Evolutionary conservation across 2,329 filamentous ascomycete genomes (phyloP).

Genomic region (Sclerotinia subarctica): DNA sequence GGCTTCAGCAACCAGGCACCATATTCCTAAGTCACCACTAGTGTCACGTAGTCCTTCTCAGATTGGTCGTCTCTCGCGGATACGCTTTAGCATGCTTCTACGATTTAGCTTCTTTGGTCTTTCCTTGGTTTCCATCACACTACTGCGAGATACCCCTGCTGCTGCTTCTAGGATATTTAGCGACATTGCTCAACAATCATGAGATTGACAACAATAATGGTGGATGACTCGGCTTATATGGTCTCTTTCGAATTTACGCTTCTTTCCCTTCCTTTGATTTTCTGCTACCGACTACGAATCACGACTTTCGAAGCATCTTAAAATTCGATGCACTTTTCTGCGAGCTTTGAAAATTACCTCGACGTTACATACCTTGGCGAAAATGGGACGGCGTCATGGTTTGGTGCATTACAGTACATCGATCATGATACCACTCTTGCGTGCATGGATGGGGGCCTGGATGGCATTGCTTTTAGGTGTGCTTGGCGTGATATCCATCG

Average conservation of each 20-base stretch:
- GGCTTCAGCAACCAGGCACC: background rate
- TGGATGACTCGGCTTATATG: slow-evolving; percentile 7
- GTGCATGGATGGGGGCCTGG: slow-evolving; percentile 14
- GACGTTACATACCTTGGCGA: slow-evolving; percentile 14
- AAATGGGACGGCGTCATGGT: slow-evolving; percentile 16
- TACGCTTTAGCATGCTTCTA: slow-evolving; percentile 11
- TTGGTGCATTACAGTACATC: slow-evolving; percentile 17
- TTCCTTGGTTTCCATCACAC: slow-evolving; percentile 10
- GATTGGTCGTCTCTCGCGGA: slow-evolving; percentile 16
- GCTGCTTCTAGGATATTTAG: slow-evolving; percentile 17
- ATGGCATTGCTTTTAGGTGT: slow-evolving; percentile 17
- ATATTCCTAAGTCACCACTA: background rate
- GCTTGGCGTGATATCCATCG: slow-evolving; percentile 12
- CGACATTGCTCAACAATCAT: slow-evolving; percentile 5
- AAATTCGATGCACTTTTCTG: background rate
- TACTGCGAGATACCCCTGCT: slow-evolving; percentile 11
- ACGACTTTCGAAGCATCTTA: slow-evolving; percentile 3
- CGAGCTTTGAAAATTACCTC: slow-evolving; percentile 8
- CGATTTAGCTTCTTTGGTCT: slow-evolving; percentile 11
- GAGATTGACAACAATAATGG: slow-evolving; percentile 8
- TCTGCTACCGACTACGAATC: background rate
- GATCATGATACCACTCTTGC: slow-evolving; percentile 19
- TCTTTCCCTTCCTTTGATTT: background rate
- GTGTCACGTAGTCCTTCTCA: background rate
- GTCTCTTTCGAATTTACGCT: background rate